A percentile compares a stretch with the other conserved stretches of the same genome.
Evolutionary conservation across 1,284 basidiomycete species (phyloP).

Genomic region (Inonotus hispidus): DNA sequence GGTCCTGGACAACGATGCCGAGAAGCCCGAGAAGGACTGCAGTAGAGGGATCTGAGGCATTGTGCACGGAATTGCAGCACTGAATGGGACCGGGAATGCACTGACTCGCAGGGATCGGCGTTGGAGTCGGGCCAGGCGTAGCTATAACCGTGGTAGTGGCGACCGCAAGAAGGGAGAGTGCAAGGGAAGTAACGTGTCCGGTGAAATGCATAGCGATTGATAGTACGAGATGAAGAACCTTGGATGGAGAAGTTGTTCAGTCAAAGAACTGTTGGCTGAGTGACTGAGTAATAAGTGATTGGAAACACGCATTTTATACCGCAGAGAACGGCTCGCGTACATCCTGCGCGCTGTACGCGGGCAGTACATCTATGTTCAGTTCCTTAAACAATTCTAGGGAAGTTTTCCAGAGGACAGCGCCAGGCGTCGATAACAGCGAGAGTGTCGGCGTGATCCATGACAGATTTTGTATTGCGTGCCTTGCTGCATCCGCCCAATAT

Average conservation of each 20-base stretch:
- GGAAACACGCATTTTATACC: background rate
- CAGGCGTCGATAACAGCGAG: too few relatives aligned
- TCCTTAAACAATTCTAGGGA: too few relatives aligned
- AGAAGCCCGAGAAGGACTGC: slow-evolving; percentile 5
- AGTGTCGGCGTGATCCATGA: too few relatives aligned
- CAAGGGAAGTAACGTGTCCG: background rate
- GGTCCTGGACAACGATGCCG: slow-evolving; percentile 9
- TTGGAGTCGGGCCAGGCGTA: slow-evolving; percentile 3
- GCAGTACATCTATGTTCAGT: too few relatives aligned
- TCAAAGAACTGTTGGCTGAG: background rate
- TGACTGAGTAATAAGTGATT: background rate
- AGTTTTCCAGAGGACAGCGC: too few relatives aligned
- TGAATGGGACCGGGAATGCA: slow-evolving; percentile 15
- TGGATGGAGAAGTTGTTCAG: background rate
- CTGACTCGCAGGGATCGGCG: slow-evolving; percentile 4
- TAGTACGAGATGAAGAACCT: background rate
- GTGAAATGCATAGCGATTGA: background rate
- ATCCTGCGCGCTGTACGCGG: too few relatives aligned
- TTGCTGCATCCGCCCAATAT: too few relatives aligned
- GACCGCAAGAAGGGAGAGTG: slow-evolving; percentile 9
- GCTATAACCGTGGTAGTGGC: too few relatives aligned
- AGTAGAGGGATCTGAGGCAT: background rate
- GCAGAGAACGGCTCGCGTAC: too few relatives aligned
- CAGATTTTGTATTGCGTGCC: too few relatives aligned
- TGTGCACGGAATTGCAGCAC: slow-evolving; percentile 7